These are phyloP conservation scores for Dichotomocladium elegans DNA, from an alignment of 371 early-diverging fungal species.

Conservation along the genomic window DNA sequence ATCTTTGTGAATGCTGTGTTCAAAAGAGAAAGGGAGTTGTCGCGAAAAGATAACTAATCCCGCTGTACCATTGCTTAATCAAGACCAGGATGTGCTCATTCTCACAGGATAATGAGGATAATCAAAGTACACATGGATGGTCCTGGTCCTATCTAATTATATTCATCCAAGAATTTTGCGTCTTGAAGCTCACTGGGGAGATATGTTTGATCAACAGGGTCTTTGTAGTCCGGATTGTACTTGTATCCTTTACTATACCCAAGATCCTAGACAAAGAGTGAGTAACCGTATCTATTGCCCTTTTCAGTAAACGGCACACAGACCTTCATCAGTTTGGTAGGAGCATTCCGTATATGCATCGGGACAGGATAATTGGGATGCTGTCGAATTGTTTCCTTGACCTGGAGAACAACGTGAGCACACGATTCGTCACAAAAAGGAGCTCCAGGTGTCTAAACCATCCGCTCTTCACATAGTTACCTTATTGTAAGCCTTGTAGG, in stretches of 20 bases:
- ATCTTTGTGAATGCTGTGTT: too few species aligned
- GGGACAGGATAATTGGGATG: conserved; percentile 79
- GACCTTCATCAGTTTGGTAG: conserved; percentile 69
- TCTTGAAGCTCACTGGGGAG: conserved; percentile 62
- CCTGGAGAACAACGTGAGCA: conserved; percentile 13
- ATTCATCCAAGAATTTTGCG: conserved; percentile 48
- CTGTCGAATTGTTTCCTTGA: conserved; percentile 54
- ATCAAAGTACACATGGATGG: too few species aligned
- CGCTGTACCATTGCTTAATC: too few species aligned
- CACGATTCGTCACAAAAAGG: neutral
- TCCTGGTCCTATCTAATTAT: too few species aligned
- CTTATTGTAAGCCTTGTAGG: conserved; percentile 69
- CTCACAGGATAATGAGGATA: too few species aligned
- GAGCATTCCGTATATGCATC: conserved; percentile 83
- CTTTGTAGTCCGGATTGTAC: conserved; percentile 77
- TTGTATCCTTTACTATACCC: conserved; percentile 79
- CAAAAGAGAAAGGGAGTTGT: too few species aligned
- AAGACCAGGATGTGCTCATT: too few species aligned
- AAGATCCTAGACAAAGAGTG: conserved; percentile 56
- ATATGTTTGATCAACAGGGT: conserved; percentile 75
- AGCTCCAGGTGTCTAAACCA: neutral
- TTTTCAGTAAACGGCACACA: too few species aligned
- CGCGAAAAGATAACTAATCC: too few species aligned
- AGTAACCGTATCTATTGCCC: neutral
- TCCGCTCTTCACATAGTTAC: conserved; percentile 15